Percentiles rank a stretch among this genome's conserved stretches.
Evolutionary conservation across 305 asterid genomes (phyloP).

Genomic region (Fraxinus latifolia): DNA sequence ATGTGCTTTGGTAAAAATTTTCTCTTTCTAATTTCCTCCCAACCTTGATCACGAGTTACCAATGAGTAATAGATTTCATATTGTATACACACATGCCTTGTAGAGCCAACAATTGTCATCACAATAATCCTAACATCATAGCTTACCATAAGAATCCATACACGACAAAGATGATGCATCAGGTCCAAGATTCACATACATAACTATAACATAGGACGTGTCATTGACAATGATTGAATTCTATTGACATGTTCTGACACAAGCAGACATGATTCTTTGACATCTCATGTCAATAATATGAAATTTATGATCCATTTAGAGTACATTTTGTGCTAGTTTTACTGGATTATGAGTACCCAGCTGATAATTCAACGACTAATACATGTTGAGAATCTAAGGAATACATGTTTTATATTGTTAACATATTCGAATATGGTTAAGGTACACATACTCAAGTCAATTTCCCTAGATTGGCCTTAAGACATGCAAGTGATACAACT

Average conservation of each 20-base stretch:
- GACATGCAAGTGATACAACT: neutral
- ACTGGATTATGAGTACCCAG: neutral
- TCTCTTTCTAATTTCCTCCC: neutral
- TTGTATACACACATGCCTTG: neutral
- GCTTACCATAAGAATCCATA: neutral
- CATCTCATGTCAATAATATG: neutral
- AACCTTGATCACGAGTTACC: neutral
- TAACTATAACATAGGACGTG: neutral
- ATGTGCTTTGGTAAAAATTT: neutral
- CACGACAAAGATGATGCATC: neutral
- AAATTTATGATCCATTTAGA: neutral
- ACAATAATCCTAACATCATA: neutral
- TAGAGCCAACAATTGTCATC: neutral
- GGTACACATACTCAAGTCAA: neutral
- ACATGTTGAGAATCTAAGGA: neutral
- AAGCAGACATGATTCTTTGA: neutral
- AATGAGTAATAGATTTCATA: neutral
- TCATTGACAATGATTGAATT: neutral
- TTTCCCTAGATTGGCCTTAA: neutral
- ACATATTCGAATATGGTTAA: neutral
- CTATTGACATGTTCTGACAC: neutral
- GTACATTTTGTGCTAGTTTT: neutral
- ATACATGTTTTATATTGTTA: neutral
- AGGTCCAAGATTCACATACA: neutral
- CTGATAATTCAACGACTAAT: neutral